phyloP scores from a whole-genome alignment of 1,139 yeast genomes.

The Yarrowia galli region DNA sequence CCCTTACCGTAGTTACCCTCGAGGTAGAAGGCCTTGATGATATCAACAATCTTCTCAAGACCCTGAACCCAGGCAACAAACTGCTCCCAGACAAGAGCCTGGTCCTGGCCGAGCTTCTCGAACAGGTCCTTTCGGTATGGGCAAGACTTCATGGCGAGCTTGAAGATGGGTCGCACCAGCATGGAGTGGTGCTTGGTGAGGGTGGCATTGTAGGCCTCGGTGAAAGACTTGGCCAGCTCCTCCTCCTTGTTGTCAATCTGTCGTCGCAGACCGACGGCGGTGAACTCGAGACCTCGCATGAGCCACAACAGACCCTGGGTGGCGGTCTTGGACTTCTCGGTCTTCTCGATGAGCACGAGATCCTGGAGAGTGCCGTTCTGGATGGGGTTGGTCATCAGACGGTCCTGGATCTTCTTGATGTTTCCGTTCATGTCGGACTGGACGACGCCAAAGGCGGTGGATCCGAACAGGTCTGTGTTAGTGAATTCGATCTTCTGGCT shows the following conservation, averaged over 20 bases:
- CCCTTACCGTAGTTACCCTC: slow-evolving; percentile 91
- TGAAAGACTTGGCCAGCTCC: slow-evolving; percentile 80
- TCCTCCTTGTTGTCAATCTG: slow-evolving; percentile 65
- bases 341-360: slow-evolving; percentile 70
- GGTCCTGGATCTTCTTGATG: slow-evolving; percentile 73
- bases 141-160: slow-evolving; percentile 94
- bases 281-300: slow-evolving; percentile 79
- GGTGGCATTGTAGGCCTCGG: slow-evolving; percentile 81
- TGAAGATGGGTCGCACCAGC: slow-evolving; percentile 84
- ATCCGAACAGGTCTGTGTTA: slow-evolving; percentile 68
- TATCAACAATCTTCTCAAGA: slow-evolving; percentile 73
- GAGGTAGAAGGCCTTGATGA: slow-evolving; percentile 76
- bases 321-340: slow-evolving; percentile 75
- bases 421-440: slow-evolving; percentile 91
- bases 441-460: slow-evolving; percentile 83
- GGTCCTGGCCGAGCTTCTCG: slow-evolving; percentile 69
- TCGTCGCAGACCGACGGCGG: slow-evolving; percentile 86
- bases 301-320: slow-evolving; percentile 94
- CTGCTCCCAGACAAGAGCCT: slow-evolving; percentile 67
- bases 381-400: slow-evolving; percentile 70
- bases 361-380: slow-evolving; percentile 74
- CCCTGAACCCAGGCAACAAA: slow-evolving; percentile 77
- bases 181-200: slow-evolving; percentile 82
- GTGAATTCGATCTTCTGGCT: not conserved
- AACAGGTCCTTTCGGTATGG: slow-evolving; percentile 91